These are phyloP conservation scores for Fusarium sp. DNA, from an alignment of 2,329 filamentous ascomycete species.

Conservation along the genomic window DNA sequence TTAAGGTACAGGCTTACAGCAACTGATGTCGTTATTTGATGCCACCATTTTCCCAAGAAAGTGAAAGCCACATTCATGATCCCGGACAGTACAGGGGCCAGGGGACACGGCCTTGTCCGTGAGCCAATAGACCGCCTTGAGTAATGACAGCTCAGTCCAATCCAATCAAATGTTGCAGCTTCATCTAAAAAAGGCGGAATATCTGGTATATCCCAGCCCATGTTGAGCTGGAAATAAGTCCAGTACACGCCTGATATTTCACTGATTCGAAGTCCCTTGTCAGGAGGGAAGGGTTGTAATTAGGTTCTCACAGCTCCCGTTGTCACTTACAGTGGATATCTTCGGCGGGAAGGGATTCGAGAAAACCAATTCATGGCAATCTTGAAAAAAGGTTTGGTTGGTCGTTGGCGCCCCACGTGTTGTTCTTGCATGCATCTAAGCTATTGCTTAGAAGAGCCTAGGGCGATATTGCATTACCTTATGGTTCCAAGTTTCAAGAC, in stretches of 20 bases:
- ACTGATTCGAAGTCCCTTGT: conserved; percentile 26
- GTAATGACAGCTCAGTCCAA: conserved; percentile 20
- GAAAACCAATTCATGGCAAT: conserved; percentile 19
- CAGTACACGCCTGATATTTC: neutral
- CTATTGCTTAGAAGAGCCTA: conserved; percentile 33
- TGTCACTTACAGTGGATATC: conserved; percentile 4
- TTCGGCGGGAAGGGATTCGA: conserved; percentile 6
- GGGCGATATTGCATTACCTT: conserved; percentile 4
- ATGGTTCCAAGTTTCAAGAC: conserved; percentile 17
- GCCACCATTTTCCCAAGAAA: conserved; percentile 14
- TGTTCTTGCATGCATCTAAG: conserved; percentile 25
- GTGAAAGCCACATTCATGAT: conserved; percentile 18
- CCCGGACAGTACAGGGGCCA: conserved; percentile 16
- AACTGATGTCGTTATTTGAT: conserved; percentile 29
- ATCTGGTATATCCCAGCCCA: conserved; percentile 27
- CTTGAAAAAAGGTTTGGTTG: conserved; percentile 3
- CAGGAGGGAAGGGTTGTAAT: conserved; percentile 25
- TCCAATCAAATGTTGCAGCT: conserved; percentile 36
- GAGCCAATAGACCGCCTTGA: conserved; percentile 35
- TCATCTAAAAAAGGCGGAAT: conserved; percentile 30
- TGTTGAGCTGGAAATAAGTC: neutral
- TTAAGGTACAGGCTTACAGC: neutral
- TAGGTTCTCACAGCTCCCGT: conserved; percentile 30
- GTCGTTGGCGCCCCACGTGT: conserved; percentile 27
- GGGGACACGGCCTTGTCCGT: conserved; percentile 24